phyloP scores from a whole-genome alignment of 2,329 filamentous ascomycete species.

The Beauveria bassiana region DNA sequence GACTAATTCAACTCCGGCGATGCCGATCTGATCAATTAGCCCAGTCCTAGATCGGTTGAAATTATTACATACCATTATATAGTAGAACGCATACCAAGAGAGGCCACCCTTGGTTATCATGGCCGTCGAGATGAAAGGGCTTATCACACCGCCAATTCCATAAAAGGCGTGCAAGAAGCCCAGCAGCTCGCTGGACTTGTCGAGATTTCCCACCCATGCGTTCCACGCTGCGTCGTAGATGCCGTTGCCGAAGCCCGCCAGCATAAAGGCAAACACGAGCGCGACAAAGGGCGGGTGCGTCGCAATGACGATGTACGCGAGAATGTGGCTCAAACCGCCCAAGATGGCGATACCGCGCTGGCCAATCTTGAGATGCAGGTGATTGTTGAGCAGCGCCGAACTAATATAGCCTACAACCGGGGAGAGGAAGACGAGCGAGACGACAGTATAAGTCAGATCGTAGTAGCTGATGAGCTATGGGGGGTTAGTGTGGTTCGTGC shows the following conservation, averaged over 20 bases:
- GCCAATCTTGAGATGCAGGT: slow-evolving; percentile 31
- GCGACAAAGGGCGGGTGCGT: slow-evolving; percentile 62
- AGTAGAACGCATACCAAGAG: slow-evolving; percentile 67
- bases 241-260: slow-evolving; percentile 66
- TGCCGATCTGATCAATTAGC: slow-evolving; percentile 35
- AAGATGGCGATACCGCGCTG: slow-evolving; percentile 34
- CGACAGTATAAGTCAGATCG: slow-evolving; percentile 31
- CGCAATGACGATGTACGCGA: slow-evolving; percentile 56
- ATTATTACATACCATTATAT: slow-evolving; percentile 53
- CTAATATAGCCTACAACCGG: slow-evolving; percentile 35
- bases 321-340: slow-evolving; percentile 40
- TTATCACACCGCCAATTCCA: slow-evolving; percentile 58
- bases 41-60: not conserved
- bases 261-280: slow-evolving; percentile 55
- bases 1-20: slow-evolving; percentile 46
- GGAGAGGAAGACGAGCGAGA: slow-evolving; percentile 37
- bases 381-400: slow-evolving; percentile 30
- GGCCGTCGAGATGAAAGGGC: slow-evolving; percentile 62
- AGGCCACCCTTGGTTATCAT: slow-evolving; percentile 56
- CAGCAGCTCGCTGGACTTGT: slow-evolving; percentile 59
- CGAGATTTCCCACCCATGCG: slow-evolving; percentile 56
- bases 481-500: not conserved
- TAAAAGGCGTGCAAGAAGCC: slow-evolving; percentile 64
- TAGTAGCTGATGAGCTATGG: slow-evolving; percentile 27
- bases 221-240: slow-evolving; percentile 51